Base-by-base conservation (phyloP, 1,284 basidiomycete genomes). In the Sporisorium graminicola region DNA sequence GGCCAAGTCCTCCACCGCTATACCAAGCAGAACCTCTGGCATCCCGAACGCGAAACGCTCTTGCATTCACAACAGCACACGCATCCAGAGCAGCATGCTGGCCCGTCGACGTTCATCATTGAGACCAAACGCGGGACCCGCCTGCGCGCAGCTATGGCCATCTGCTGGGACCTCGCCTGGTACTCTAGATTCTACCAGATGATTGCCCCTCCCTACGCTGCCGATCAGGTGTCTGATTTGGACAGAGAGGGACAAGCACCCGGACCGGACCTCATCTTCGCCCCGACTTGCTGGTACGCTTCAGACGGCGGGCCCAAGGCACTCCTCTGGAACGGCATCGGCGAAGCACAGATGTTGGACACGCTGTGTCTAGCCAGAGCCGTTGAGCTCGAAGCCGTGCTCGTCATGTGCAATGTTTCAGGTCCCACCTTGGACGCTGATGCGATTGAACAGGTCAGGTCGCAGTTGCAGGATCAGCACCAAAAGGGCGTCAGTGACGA, bases 81-180 rank as follows among this genome's bases (percentile, higher is more conserved):
- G 31, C 82, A 84, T 47, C 71, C 81, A 3, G 50, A 60, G 9
- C 74, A 74, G 14, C 74, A 81, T 42, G 52, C 73, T 5, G 58
- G 64, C 5, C 35, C 52, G 14, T 58, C 72, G 8, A 67, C 74
- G 1, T 85, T 85, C 49, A 54, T 67, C n/a, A 71, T 85, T 49
- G 58, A 77, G 29, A 84, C 83, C 22, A 66, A 68, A 47, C 74
- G 81, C 12, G 82, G 82, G 12, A 74, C 73, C 2, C 50, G 42
- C 2, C 42, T 85, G 10, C 67, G 75, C 4, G 81, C 78, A 0
- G 74, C 74, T 7, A 79, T 85, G 76, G 66, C 76, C 26, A 80
- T 85, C 63, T 85, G 83, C 55, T 85, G 83, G 83, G 83, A 85
- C 43, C 65, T 85, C 14, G 81, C 80, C 12, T 83, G 82, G 65